Conservation (phyloP, 139 green algal species). For the Penium margaritaceum region DNA sequence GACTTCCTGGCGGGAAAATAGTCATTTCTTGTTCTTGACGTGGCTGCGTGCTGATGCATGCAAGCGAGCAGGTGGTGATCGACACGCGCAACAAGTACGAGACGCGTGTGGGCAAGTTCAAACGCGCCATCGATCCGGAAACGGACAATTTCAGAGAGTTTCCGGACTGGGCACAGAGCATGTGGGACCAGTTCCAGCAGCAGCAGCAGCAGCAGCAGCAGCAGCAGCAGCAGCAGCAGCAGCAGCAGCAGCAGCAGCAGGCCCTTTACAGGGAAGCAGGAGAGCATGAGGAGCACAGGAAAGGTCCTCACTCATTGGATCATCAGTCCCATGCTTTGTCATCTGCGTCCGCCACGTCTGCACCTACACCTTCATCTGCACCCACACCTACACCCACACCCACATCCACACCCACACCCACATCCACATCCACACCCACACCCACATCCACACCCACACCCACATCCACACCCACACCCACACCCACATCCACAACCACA, state of each 20-base stretch:
- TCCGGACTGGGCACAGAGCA: constrained; percentile 30
- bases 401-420: not conserved
- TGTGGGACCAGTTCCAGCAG: no score
- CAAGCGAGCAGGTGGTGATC: constrained; percentile 36
- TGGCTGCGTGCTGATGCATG: not conserved
- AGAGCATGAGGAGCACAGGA: no score
- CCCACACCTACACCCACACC: not conserved
- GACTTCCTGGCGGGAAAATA: not conserved
- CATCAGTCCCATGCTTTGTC: no score
- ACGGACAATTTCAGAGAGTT: constrained; percentile 42
- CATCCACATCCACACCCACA: not conserved
- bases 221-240: no score
- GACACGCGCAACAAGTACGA: constrained; percentile 47
- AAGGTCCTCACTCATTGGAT: no score
- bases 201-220: no score
- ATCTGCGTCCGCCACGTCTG: not conserved
- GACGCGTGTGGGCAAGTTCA: constrained; percentile 42
- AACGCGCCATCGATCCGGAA: constrained; percentile 21
- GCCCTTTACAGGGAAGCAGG: no score
- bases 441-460: not conserved
- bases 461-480: not conserved
- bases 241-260: no score
- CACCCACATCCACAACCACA: not conserved
- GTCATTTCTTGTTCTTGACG: not conserved
- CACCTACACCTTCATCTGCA: not conserved